Conservation (phyloP, 1,139 yeast genomes). For the Yamadazyma dushanensis region DNA sequence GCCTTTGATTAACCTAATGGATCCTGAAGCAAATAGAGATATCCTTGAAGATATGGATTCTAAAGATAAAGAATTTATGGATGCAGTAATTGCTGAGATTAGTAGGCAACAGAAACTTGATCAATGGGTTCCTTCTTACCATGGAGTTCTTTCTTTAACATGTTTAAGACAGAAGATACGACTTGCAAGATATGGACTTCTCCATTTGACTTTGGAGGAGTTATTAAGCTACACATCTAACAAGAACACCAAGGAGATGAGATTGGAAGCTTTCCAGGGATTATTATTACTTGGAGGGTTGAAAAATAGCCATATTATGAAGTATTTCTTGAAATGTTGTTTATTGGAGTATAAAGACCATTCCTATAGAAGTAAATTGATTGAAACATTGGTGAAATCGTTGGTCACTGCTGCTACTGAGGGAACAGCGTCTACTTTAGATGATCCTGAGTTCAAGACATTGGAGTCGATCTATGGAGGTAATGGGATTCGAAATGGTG, state of each 20-base stretch:
- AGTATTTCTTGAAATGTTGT: constrained; percentile 60
- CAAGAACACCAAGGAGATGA: constrained; percentile 50
- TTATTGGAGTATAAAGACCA: constrained; percentile 54
- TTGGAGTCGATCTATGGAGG: constrained; percentile 24
- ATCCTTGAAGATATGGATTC: constrained; percentile 14
- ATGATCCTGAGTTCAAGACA: constrained; percentile 58
- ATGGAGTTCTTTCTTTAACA: constrained; percentile 54
- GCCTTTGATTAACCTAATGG: constrained; percentile 6
- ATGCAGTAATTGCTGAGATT: constrained; percentile 46
- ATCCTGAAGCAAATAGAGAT: constrained; percentile 10
- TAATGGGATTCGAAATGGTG: constrained; percentile 14
- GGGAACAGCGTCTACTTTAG: constrained; percentile 55
- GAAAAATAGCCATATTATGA: constrained; percentile 57
- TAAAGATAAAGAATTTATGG: constrained; percentile 23
- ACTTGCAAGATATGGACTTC: constrained; percentile 59
- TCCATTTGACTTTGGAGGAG: constrained; percentile 51
- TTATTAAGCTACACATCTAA: constrained; percentile 53
- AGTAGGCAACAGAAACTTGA: constrained; percentile 79
- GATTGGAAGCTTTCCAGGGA: constrained; percentile 71
- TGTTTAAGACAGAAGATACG: constrained; percentile 60
- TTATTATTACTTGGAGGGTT: constrained; percentile 75
- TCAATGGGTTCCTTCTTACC: constrained; percentile 81
- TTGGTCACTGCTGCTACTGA: constrained; percentile 70
- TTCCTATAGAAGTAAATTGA: constrained; percentile 51
- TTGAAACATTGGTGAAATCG: constrained; percentile 48